Conservation (phyloP, 139 green algal genomes). For the Nannochloris sp. region DNA sequence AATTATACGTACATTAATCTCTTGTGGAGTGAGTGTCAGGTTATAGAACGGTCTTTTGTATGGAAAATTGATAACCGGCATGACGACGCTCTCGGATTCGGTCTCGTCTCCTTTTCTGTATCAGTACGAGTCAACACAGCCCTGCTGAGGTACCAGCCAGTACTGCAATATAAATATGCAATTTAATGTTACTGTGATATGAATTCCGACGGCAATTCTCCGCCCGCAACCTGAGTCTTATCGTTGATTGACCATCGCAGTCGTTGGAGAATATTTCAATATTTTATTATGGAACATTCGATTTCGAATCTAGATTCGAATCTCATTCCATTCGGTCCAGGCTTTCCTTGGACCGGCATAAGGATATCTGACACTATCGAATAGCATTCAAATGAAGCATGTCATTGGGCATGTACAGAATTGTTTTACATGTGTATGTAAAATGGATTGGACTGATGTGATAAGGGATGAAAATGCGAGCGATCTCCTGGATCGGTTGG, state of each 20-base stretch:
- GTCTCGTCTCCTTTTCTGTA: not conserved
- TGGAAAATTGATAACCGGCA: conserved; percentile 16
- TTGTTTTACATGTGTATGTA: not conserved
- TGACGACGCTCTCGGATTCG: conserved; percentile 4
- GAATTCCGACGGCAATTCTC: not conserved
- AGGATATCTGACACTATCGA: too few relatives aligned
- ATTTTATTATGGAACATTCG: too few relatives aligned
- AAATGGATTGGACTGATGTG: not conserved
- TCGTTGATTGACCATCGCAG: too few relatives aligned
- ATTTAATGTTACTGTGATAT: not conserved
- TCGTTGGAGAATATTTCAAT: too few relatives aligned
- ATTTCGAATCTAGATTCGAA: too few relatives aligned
- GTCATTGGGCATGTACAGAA: too few relatives aligned
- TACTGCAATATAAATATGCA: not conserved
- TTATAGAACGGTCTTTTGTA: conserved; percentile 45
- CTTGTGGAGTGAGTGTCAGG: conserved; percentile 30
- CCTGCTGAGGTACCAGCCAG: not conserved
- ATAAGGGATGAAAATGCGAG: not conserved
- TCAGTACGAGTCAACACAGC: not conserved
- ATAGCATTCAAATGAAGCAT: too few relatives aligned
- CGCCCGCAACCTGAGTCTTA: too few relatives aligned
- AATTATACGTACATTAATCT: conserved; percentile 39
- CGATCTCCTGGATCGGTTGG: not conserved
- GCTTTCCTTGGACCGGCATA: too few relatives aligned
- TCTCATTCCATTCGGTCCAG: too few relatives aligned